A percentile compares a stretch with the other conserved stretches of the same genome.
phyloP scores from a whole-genome alignment of 352 stramenopile genomes.

The Phytophthora idaei region DNA sequence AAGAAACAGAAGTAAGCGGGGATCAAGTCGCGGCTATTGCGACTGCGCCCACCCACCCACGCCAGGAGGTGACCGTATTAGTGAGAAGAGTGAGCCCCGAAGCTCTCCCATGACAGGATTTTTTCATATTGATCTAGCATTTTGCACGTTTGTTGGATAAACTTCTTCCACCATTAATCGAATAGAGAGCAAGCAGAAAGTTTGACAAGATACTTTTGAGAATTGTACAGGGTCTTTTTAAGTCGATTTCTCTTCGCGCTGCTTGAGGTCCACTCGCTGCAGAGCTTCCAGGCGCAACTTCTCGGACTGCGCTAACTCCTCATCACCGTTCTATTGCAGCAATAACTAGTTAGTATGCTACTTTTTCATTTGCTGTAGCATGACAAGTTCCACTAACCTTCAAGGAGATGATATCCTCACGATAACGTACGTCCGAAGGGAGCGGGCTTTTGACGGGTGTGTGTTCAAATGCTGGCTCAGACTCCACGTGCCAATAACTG shows the following conservation, averaged over 20 bases:
- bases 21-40: too few relatives aligned
- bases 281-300: constrained; percentile 77
- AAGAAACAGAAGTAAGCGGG: constrained; percentile 68
- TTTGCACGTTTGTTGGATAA: constrained; percentile 25
- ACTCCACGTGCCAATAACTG: constrained; percentile 78
- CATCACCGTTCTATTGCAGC: constrained; percentile 48
- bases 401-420: constrained; percentile 66
- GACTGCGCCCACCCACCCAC: neutral
- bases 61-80: constrained; percentile 10
- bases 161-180: constrained; percentile 30
- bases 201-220: neutral
- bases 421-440: constrained; percentile 65
- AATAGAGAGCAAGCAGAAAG: constrained; percentile 37
- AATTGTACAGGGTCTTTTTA: constrained; percentile 3
- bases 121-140: constrained; percentile 29
- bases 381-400: constrained; percentile 36
- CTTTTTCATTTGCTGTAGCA: neutral
- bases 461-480: constrained; percentile 66
- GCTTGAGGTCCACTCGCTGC: constrained; percentile 61
- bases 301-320: constrained; percentile 58
- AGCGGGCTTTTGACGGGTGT: constrained; percentile 46
- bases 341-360: neutral
- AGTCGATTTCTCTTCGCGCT: constrained; percentile 29
- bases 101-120: constrained; percentile 11
- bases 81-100: constrained; percentile 2